These are phyloP conservation scores for Persicaria tinctoria DNA, from an alignment of 148 eudicot species.

Conservation along the genomic window DNA sequence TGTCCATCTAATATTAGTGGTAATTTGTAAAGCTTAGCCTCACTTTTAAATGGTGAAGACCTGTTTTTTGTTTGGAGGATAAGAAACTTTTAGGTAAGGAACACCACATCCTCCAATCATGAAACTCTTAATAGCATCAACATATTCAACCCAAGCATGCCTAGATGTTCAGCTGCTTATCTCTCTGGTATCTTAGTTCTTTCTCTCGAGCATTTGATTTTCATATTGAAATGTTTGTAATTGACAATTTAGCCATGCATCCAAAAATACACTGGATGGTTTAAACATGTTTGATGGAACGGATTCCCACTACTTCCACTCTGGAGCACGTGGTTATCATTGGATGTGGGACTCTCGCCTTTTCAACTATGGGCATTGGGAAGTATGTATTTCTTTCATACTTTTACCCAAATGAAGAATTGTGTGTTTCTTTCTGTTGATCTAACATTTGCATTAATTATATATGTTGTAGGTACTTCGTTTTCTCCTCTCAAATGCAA, in stretches of 20 bases:
- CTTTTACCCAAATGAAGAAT: not conserved
- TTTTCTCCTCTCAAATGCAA: slow-evolving; percentile 90
- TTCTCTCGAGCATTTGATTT: not conserved
- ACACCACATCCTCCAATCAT: no score
- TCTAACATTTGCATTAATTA: slow-evolving; percentile 15
- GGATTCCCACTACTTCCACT: slow-evolving; percentile 92
- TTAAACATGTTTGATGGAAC: slow-evolving; percentile 96
- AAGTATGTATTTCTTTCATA: slow-evolving; percentile 40
- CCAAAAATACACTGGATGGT: slow-evolving; percentile 84
- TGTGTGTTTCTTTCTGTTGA: not conserved
- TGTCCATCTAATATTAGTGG: no score
- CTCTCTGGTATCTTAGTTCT: not conserved
- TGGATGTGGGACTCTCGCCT: slow-evolving; percentile 99
- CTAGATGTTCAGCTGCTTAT: not conserved
- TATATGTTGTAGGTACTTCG: slow-evolving; percentile 58
- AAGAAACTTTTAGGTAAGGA: no score
- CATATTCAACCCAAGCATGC: not conserved
- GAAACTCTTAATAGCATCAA: not conserved
- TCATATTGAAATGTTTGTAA: not conserved
- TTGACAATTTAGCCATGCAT: slow-evolving; percentile 65
- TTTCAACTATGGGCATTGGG: slow-evolving; percentile 93
- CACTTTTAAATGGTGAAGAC: no score
- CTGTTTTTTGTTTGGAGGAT: no score
- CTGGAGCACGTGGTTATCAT: slow-evolving; percentile 93
- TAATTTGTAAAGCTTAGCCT: no score